Base-by-base conservation (phyloP, 306 rosid genomes). In the Dalbergia oliveri region DNA sequence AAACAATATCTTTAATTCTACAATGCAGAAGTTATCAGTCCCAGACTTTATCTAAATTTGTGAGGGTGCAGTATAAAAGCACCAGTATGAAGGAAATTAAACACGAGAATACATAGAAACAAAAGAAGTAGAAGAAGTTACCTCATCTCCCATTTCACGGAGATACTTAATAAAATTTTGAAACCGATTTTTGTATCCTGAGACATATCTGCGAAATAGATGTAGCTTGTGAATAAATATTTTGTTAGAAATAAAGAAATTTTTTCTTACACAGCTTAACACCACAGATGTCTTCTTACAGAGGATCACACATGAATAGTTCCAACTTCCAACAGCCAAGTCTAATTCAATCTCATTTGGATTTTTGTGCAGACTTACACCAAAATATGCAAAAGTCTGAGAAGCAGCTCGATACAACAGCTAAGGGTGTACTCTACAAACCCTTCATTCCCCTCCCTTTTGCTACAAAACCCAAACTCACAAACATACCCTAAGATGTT, bases 141-240 rank as follows among this genome's bases (percentile, higher is more conserved):
- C 90, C 88, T 87, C 90, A 49, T 87, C 90, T 33, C 90, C 90
- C 90, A 87, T 87, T 84, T 87, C 90, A 35, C 90, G 88, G n/a
- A 87, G 90, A 64, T 82, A 79, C 79, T 63, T 84, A 58, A 87
- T 87, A 50, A 87, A 87, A 77, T 87, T 87, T 66, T 87, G 90
- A 79, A 84, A 87, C 57, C 90, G 88, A 37, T 87, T 87, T 76
- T 87, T 87, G 81, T 87, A 87, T 81, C 90, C 90, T 23, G 90
- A 87, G 57, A 87, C 86, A 60, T 87, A 87, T 78, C 90, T 87
- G 86, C 72, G 70, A 84, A 59, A 75, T 58, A 78, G 50, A 75
- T 3, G 54, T 35, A 31, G 10, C 37, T 72, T 13, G 60, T 64
- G 50, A 65, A 62, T 70, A 31, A 31, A 53, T 57, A 9, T 26